Conservation (phyloP, 1,139 yeast species). For the Nakaseomyces kungkrabaensis region DNA sequence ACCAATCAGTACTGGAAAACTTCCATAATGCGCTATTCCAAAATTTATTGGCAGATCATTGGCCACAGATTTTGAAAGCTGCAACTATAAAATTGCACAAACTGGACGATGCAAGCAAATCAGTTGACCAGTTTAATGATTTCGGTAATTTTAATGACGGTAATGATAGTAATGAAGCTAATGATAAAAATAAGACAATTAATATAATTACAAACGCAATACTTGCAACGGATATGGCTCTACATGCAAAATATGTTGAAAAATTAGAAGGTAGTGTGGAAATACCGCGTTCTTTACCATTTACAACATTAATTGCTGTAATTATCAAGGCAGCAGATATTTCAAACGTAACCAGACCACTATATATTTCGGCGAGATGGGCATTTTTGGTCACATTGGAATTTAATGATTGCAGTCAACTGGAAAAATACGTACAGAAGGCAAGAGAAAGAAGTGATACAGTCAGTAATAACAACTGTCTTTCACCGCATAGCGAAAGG, state of each 20-base stretch:
- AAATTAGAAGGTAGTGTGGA: slow-evolving; percentile 8
- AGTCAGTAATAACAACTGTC: background rate
- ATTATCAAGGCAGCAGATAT: slow-evolving; percentile 90
- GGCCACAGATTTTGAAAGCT: slow-evolving; percentile 45
- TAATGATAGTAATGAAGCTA: background rate
- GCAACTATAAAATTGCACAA: slow-evolving; percentile 6
- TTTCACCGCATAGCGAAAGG: background rate
- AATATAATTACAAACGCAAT: slow-evolving; percentile 34
- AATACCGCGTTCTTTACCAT: slow-evolving; percentile 8
- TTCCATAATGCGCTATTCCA: slow-evolving; percentile 71
- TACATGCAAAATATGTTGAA: slow-evolving; percentile 64
- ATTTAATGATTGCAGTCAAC: slow-evolving; percentile 53
- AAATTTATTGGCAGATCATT: slow-evolving; percentile 46
- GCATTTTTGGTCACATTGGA: slow-evolving; percentile 70
- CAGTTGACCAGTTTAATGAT: slow-evolving; percentile 5
- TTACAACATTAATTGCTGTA: slow-evolving; percentile 44
- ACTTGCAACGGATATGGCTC: slow-evolving; percentile 91
- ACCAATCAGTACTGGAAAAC: slow-evolving; percentile 68
- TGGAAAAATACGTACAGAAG: slow-evolving; percentile 37
- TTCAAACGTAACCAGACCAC: slow-evolving; percentile 78
- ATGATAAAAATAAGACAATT: background rate
- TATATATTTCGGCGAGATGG: slow-evolving; percentile 75
- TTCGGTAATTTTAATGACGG: slow-evolving; percentile 3
- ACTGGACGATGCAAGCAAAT: background rate
- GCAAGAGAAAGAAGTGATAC: slow-evolving; percentile 5